phyloP scores from a whole-genome alignment of 352 stramenopile species.

The Phytophthora sansomeana region DNA sequence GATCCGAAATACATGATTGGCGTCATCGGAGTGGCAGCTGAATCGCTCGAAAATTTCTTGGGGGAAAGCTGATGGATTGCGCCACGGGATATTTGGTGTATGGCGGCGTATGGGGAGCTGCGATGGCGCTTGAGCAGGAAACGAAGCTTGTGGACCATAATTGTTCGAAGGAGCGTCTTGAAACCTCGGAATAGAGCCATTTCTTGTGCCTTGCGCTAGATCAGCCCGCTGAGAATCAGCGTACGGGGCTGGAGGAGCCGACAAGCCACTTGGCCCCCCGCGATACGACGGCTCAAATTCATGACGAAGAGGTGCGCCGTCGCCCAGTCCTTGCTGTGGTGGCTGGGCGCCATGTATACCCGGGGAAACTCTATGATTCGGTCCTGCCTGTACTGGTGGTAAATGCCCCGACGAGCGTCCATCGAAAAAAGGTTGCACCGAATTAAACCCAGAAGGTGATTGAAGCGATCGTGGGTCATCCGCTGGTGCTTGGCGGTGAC shows the following conservation, averaged over 20 bases:
- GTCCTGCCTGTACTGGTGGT: slow-evolving; percentile 3
- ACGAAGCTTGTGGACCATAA: slow-evolving; percentile 26
- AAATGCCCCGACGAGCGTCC: slow-evolving; percentile 22
- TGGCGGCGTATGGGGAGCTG: slow-evolving; percentile 36
- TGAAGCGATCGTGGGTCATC: slow-evolving; percentile 28
- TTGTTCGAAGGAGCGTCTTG: slow-evolving; percentile 16
- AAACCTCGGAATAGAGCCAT: slow-evolving; percentile 17
- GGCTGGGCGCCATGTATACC: slow-evolving; percentile 23
- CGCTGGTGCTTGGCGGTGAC: slow-evolving; percentile 18
- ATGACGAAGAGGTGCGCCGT: slow-evolving; percentile 18
- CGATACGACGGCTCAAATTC: slow-evolving; percentile 35
- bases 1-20: slow-evolving; percentile 70
- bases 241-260: slow-evolving; percentile 24
- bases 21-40: slow-evolving; percentile 59
- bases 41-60: slow-evolving; percentile 63
- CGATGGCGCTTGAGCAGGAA: slow-evolving; percentile 22
- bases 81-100: slow-evolving; percentile 60
- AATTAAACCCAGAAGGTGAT: slow-evolving; percentile 17
- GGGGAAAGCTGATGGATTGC: slow-evolving; percentile 59
- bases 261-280: slow-evolving; percentile 3
- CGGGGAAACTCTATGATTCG: slow-evolving; percentile 24
- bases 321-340: slow-evolving; percentile 28
- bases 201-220: slow-evolving; percentile 22
- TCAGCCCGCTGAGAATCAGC: slow-evolving; percentile 19
- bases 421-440: slow-evolving; percentile 27